phyloP scores from a whole-genome alignment of 495 filamentous ascomycete species.

The Aspergillus taichungensis region DNA sequence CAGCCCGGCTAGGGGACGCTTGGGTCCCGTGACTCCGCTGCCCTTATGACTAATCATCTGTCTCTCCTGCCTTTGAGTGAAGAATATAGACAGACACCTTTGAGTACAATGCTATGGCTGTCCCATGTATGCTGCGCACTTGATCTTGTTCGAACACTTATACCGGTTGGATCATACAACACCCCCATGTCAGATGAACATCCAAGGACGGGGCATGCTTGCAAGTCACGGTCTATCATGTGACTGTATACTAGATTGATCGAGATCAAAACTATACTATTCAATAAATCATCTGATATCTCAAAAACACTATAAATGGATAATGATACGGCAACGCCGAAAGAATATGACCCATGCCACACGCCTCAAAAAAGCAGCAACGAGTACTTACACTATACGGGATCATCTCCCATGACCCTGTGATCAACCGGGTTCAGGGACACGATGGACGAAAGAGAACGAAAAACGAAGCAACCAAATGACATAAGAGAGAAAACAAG shows the following conservation, averaged over 20 bases:
- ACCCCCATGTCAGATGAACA: too few species aligned
- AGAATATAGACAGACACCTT: too few species aligned
- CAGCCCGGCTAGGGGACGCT: constrained; percentile 19
- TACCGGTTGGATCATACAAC: too few species aligned
- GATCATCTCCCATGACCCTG: neutral
- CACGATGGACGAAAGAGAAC: neutral
- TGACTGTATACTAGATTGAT: too few species aligned
- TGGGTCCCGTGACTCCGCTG: constrained; percentile 27
- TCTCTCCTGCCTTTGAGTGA: neutral
- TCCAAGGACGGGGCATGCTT: too few species aligned
- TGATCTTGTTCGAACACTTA: too few species aligned
- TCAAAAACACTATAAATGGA: constrained; percentile 3
- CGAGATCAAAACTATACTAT: too few species aligned
- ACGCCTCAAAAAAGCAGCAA: constrained; percentile 1
- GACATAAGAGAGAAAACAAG: constrained; percentile 4
- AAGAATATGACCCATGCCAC: too few species aligned
- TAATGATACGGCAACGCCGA: neutral
- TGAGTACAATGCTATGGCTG: too few species aligned
- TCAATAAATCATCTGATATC: neutral
- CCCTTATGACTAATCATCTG: constrained; percentile 14
- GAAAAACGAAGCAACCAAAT: neutral
- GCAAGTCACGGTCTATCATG: too few species aligned
- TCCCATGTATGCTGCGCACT: too few species aligned
- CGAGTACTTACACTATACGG: neutral
- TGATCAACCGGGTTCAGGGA: constrained; percentile 1